Evolutionary conservation across 768 basidiomycete species (phyloP), one percentile per base, ranked within the genome.

Genomic region (Termitomyces sp.): DNA sequence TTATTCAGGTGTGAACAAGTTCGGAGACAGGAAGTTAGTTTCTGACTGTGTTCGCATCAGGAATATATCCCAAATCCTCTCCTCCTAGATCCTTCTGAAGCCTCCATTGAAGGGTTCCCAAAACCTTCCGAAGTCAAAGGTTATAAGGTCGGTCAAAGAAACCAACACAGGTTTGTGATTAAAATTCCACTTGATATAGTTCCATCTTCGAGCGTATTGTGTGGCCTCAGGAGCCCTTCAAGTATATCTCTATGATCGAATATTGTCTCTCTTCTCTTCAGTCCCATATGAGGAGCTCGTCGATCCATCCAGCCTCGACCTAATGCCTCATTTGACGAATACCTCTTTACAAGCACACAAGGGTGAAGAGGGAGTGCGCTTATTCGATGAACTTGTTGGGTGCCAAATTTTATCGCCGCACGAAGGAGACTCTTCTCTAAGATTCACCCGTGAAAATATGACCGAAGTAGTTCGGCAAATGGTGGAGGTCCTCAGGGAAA

Each of bases 201-300:
- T 98, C 71, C 97, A 99, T 70, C 79, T 99, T 45, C 83, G 97
- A 44, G 89, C 86, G 7, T 99, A 99, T 70, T 90, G 85, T 60
- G 78, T 93, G 24, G 83, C 88, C 9, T 83, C 83, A 2, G 91
- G 90, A 6, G 86, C 87, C 26, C 78, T 95, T 40, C 83, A 80
- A 56, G 76, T 98, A 16, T 95, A 86, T 72, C 78, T 98, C 46
- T 91, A 90, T 64, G 80, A 85, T 52, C 86, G 86, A 13, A 84
- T 94, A 62, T 81, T 99, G 20, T 94, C 94, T 4, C 75, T 99
- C 2, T 98, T 98, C 71, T 90, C 96, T 2, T 77, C 87, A 1
- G 77, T 79, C 8, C 83, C 89, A 1, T 98, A 95, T 68, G 58
- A 65, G 0, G 42, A 67, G 0, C 90, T 90, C 1, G 62, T 48